Evolutionary conservation across 495 filamentous ascomycete genomes (phyloP), one percentile per base, ranked within the genome.

Genomic region (Neurospora cerealis): DNA sequence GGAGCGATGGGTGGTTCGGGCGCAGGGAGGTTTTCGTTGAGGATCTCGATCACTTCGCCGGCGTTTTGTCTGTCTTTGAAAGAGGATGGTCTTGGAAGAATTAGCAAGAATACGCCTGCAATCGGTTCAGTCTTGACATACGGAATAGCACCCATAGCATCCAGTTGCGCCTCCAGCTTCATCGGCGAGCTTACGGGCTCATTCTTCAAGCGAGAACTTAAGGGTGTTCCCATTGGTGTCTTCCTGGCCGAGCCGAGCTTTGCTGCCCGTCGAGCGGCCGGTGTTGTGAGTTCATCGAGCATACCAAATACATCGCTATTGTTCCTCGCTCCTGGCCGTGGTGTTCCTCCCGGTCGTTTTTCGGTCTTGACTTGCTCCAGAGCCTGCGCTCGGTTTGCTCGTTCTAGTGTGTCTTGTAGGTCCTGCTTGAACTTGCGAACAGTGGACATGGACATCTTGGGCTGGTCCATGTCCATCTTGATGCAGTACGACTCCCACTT

Each of bases 401-500:
- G 89, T 76, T 97, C 95, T 73, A 98, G 82, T 39, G 86, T 86
- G 73, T 97, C 95, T 77, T 95, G 93, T 0, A 97, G 82, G 83
- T 95, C 91, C 78, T 93, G 91, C 80, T 96, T 97, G 75, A 99
- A 93, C 54, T 88, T 86, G 71, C 90, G 85, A 48, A 92, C 87
- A 1, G 87, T 92, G 21, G 91, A 87, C 36, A 94, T 79, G 74
- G 89, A 88, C 72, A 95, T 79, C 70, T 88, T 92, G 54, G 88
- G 90, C 74, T 93, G 90, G 28, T 95, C 92, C 44, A 86, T 77
- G 24, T 86, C 86, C 92, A 98, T 96, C 83, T 95, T 97, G 76
- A 99, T 91, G 79, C 90, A 92, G 85, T 97, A 98, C 0, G 93
- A 93, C 78, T 99, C 95, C 96, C 96, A 99, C 88, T 98, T 97